phyloP scores from a whole-genome alignment of 495 filamentous ascomycete genomes.

The Penicillium crystallinum region DNA sequence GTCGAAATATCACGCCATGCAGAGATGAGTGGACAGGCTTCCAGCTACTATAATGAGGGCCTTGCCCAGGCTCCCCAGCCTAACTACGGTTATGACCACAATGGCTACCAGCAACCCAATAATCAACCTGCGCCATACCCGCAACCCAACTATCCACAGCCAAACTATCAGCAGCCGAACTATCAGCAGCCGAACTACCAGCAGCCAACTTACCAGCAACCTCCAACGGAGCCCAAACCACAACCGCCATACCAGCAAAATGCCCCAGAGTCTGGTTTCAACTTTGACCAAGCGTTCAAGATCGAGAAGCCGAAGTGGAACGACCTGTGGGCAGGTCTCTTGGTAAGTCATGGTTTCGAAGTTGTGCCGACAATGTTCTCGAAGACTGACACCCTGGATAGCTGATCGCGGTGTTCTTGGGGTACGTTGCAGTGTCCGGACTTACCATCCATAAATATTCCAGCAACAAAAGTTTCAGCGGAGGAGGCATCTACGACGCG shows the following conservation, averaged over 20 bases:
- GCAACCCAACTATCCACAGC: slow-evolving; percentile 13
- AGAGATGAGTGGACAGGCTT: slow-evolving; percentile 42
- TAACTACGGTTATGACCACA: slow-evolving; percentile 8
- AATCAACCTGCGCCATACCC: not conserved
- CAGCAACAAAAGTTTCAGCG: slow-evolving; percentile 58
- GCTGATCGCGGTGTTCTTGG: slow-evolving; percentile 68
- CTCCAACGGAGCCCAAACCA: slow-evolving; percentile 25
- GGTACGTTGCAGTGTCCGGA: slow-evolving; percentile 73
- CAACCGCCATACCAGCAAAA: slow-evolving; percentile 24
- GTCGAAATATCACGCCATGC: slow-evolving; percentile 1
- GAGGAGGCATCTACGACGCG: slow-evolving; percentile 68
- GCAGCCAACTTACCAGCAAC: slow-evolving; percentile 6
- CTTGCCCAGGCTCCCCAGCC: slow-evolving; percentile 19
- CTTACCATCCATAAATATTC: slow-evolving; percentile 74
- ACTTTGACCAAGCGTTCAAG: slow-evolving; percentile 75
- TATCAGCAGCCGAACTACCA: slow-evolving; percentile 11
- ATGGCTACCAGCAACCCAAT: slow-evolving; percentile 12
- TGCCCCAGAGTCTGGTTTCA: slow-evolving; percentile 27
- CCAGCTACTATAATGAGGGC: slow-evolving; percentile 35
- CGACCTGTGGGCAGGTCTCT: slow-evolving; percentile 78
- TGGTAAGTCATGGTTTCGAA: slow-evolving; percentile 47
- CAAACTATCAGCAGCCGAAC: slow-evolving; percentile 13
- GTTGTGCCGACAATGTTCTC: not conserved
- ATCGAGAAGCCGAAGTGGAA: slow-evolving; percentile 80
- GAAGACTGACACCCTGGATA: slow-evolving; percentile 19